Evolutionary conservation across 768 basidiomycete species (phyloP), one percentile per base, ranked within the genome.

Genomic region (Kwoniella sp.): DNA sequence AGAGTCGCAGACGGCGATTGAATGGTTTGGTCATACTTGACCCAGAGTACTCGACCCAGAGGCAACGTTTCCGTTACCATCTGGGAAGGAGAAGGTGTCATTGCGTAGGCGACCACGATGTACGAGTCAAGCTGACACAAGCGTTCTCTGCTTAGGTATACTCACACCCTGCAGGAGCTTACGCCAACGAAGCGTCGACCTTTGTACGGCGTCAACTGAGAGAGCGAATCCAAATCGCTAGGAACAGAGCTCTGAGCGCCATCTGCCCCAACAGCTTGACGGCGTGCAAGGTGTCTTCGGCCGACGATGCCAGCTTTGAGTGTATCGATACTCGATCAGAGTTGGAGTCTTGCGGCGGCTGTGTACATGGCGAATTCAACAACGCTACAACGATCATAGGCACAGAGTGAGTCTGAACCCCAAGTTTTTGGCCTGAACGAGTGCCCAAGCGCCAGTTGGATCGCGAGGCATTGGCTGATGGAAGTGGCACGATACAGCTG

Each of bases 261-360:
- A 20, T 45, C 15, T 45, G 41, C 17, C 41, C 41, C 15, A 45
- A 45, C 41, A 3, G 20, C 4, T 9, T 45, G 41, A 45, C 41
- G 11, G 41, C 41, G 4, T 45, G 41, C 41, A 45, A 20, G 41
- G 41, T 45, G 8, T 45, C 41, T 11, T 45, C 41, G 17, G 41
- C 8, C 8, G 41, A 45, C 15, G 41, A 45, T 3, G 17, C 41
- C 15, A 51, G 50, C 20, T 51, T 51, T 26, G 50, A 51, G 20
- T 51, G 50, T 17, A 51, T 51, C 26, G 50, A 51, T 17, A 51
- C 50, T 22, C 17, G 12, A 2, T 20, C 54, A 0, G 61, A 63
- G n/a, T n/a, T 63, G 3, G 61, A 63, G 13, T 45, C 54, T 2
- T 63, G 61, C 22, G 61, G 61, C 1, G 61, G 61, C 2, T 63